Evolutionary conservation across 2,329 filamentous ascomycete genomes (phyloP).

Genomic region (Diaporthe australafricana): DNA sequence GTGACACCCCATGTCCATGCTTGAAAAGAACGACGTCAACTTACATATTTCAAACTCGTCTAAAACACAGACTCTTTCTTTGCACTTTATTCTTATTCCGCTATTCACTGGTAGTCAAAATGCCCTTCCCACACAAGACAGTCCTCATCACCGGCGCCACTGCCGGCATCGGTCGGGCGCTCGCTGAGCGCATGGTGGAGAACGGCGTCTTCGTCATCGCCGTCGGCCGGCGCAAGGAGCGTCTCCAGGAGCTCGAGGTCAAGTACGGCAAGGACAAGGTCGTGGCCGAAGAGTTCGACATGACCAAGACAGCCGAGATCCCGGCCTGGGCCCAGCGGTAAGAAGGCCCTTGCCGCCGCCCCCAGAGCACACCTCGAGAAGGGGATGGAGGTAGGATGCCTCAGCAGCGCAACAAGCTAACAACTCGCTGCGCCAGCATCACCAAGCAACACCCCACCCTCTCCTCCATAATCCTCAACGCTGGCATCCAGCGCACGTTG

Average conservation of each 20-base stretch:
- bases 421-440: slow-evolving; percentile 44
- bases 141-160: slow-evolving; percentile 67
- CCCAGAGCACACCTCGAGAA: background rate
- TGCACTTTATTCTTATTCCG: background rate
- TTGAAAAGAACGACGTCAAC: background rate
- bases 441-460: slow-evolving; percentile 57
- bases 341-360: slow-evolving; percentile 6
- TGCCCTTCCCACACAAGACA: slow-evolving; percentile 67
- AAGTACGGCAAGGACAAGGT: slow-evolving; percentile 56
- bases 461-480: slow-evolving; percentile 68
- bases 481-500: slow-evolving; percentile 62
- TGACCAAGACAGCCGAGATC: slow-evolving; percentile 56
- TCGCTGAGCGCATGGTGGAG: slow-evolving; percentile 55
- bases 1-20: background rate
- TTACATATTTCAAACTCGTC: background rate
- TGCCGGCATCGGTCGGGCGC: slow-evolving; percentile 62
- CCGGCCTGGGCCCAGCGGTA: slow-evolving; percentile 54
- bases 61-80: background rate
- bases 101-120: slow-evolving; percentile 42
- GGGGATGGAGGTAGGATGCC: background rate
- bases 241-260: slow-evolving; percentile 59
- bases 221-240: slow-evolving; percentile 65
- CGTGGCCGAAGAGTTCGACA: slow-evolving; percentile 57
- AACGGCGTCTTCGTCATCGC: slow-evolving; percentile 64
- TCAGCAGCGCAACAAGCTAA: background rate